Base-by-base conservation (phyloP, 768 basidiomycete species). In the Lentinula aciculospora region DNA sequence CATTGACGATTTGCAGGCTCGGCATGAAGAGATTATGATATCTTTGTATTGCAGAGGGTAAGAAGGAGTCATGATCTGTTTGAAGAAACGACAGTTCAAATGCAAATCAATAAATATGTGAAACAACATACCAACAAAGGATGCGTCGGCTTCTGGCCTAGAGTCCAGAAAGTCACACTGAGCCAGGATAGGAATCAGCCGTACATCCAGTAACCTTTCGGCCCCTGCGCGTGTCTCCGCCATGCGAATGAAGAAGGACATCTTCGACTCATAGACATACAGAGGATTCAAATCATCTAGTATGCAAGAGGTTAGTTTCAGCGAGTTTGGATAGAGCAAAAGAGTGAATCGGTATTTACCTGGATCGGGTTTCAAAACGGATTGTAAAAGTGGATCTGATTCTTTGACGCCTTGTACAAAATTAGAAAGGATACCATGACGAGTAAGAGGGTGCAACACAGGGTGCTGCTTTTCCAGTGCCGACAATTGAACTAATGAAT, bases 211-310 rank as follows among this genome's bases (percentile, higher is more conserved):
- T 23, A 98, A 72, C 44, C 86, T 81, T 65, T 97, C 94, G 2
- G 94, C 93, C 2, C 95, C 96, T 58, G 79, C 74, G 45, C 89
- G 79, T 2, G 86, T 89, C 67, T 94, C 88, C 0, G 92, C 84
- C 73, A 97, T 83, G 29, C 92, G 82, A 27, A 89, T 81, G 58
- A 98, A 84, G 61, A 97, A 74, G 3, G 94, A 91, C 83, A 96
- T 87, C 71, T 96, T 96, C 13, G 94, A 84, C 67, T 98, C 96
- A 64, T 94, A 98, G 13, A 98, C 90, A 71, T 97, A 98, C 39
- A 95, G 76, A 0, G 92, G 79, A 65, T 96, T 95, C 29, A 98
- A 72, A 58, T 94, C 91, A 62, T 92, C 96, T 42, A 44, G 25
- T 27, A 10, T 17, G 15, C 34, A 53, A 42, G 49, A 58, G 34